Base-by-base conservation (phyloP, 2,329 filamentous ascomycete genomes). In the Exophiala aquamarina region DNA sequence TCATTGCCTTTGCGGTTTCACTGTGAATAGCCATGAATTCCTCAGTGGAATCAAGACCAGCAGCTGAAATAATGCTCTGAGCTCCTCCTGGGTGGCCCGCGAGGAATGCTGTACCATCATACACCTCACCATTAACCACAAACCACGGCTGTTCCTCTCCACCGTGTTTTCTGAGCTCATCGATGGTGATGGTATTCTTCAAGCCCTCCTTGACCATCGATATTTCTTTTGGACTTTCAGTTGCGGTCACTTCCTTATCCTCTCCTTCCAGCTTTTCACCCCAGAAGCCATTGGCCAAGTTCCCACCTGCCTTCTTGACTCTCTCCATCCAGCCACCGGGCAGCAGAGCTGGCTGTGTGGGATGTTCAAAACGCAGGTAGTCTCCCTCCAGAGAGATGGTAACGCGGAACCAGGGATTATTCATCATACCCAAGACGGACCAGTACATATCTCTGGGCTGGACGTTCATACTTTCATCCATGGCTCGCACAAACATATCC, bases 341-440 rank as follows among this genome's bases (percentile, higher is more conserved):
- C 55, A 84, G 83, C 29, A 89, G 67, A 1, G 84, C 83, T 5
- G 90, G 88, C 54, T 90, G 86, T 2, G 89, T 94, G 0, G 91
- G 91, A 59, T 96, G 91, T 65, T 95, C 90, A 57, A 96, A 96
- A 4, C 81, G 76, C 33, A 95, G 68, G 6, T 63, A 67, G 13
- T 79, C 73, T 0, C 74, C 75, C 50, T 91, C 83, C 46, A 83
- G 83, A 42, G 82, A 79, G 44, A 96, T 86, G 2, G 83, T 81
- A 1, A 96, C 79, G 4, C 91, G 78, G 66, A 86, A 96, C 91
- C 91, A 96, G 0, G 89, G 87, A 59, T 95, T 95, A 69, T 95
- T 95, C 91, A 96, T 95, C 91, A 96, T 96, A 0, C 91, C 90
- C 31, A 95, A 71, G 2, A 95, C 89, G 50, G 83, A 90, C 91